These are phyloP conservation scores for Cicer judaicum DNA, from an alignment of 306 rosid genomes.

Conservation along the genomic window DNA sequence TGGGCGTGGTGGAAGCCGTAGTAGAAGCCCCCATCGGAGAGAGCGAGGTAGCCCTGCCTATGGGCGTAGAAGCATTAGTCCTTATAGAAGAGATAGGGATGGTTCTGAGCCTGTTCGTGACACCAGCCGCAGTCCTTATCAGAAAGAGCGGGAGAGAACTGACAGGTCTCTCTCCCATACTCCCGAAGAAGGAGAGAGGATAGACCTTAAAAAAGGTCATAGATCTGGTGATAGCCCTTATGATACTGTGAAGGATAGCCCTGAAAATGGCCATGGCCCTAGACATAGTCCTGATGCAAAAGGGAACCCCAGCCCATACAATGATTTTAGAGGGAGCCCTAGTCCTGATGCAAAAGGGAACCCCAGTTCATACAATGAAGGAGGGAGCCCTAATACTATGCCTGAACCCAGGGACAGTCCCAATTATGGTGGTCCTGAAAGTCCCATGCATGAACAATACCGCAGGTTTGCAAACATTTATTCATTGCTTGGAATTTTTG, in stretches of 20 bases:
- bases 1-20: slow-evolving; percentile 73
- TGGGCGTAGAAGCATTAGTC: slow-evolving; percentile 65
- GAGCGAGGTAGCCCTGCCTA: slow-evolving; percentile 70
- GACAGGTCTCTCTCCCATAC: slow-evolving; percentile 57
- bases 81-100: slow-evolving; percentile 66
- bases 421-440: slow-evolving; percentile 76
- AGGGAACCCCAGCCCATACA: slow-evolving; percentile 58
- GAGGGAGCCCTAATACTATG: slow-evolving; percentile 55
- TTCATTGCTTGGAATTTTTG: not conserved
- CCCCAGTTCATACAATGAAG: slow-evolving; percentile 64
- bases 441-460: slow-evolving; percentile 78
- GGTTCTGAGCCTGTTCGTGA: slow-evolving; percentile 55
- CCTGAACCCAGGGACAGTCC: slow-evolving; percentile 77
- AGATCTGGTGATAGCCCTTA: slow-evolving; percentile 57
- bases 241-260: slow-evolving; percentile 57
- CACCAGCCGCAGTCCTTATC: slow-evolving; percentile 55
- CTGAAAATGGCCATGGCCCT: slow-evolving; percentile 62
- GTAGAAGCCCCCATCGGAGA: slow-evolving; percentile 67
- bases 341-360: slow-evolving; percentile 62
- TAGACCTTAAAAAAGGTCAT: slow-evolving; percentile 50
- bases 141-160: slow-evolving; percentile 49
- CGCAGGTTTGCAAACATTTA: slow-evolving; percentile 61
- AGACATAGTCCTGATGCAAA: slow-evolving; percentile 57
- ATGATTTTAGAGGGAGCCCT: slow-evolving; percentile 24
- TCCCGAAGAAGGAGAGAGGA: slow-evolving; percentile 53